These are phyloP conservation scores for Metroxylon sagu DNA, from an alignment of 176 grass and related monocot genomes.

Conservation along the genomic window DNA sequence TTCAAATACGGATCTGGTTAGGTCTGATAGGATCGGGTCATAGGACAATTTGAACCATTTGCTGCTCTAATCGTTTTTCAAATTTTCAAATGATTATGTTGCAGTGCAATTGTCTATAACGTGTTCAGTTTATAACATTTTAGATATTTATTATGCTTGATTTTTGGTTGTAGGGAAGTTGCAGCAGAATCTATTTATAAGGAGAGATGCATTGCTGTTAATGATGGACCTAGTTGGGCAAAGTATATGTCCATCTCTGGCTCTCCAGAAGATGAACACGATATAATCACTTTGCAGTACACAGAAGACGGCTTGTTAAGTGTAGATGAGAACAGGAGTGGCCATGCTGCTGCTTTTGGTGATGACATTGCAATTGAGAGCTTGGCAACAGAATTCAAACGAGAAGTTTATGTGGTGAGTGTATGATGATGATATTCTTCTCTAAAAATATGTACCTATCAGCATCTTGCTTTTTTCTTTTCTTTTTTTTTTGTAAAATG, in stretches of 20 bases:
- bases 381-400: constrained; percentile 86
- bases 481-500: no score
- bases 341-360: constrained; percentile 82
- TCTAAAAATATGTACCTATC: not conserved
- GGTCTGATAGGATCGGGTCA: no score
- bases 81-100: no score
- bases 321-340: constrained; percentile 72
- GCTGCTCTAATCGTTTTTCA: no score
- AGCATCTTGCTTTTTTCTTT: no score
- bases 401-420: constrained; percentile 90
- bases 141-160: no score
- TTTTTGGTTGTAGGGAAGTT: constrained; percentile 38
- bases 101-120: no score
- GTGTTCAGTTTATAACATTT: no score
- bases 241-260: constrained; percentile 98
- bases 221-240: constrained; percentile 67
- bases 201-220: constrained; percentile 58
- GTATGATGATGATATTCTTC: not conserved
- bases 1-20: no score
- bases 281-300: constrained; percentile 93
- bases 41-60: no score
- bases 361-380: constrained; percentile 95
- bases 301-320: constrained; percentile 87
- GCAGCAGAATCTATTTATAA: constrained; percentile 90
- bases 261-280: constrained; percentile 65